A percentile compares a stretch with the other conserved stretches of the same genome.
Evolutionary conservation across 495 filamentous ascomycete species (phyloP).

Genomic region (Opeltia flavorubescens): DNA sequence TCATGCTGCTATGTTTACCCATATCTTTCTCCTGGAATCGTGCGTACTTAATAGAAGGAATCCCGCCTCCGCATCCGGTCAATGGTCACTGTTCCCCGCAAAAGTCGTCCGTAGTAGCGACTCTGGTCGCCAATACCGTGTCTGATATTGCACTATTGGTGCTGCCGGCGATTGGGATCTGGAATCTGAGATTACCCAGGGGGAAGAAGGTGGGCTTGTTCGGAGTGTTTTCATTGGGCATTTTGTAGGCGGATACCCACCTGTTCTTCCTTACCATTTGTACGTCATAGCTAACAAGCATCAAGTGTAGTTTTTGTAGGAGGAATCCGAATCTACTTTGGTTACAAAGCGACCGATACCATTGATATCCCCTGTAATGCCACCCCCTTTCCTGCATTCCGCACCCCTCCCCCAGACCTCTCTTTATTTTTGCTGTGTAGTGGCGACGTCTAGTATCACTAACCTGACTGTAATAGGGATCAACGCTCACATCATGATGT

Average conservation of each 20-base stretch:
- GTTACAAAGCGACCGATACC: neutral
- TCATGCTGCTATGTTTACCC: conserved; percentile 2
- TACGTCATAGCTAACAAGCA: neutral
- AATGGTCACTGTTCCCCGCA: neutral
- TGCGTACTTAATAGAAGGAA: neutral
- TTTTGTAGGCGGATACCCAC: neutral
- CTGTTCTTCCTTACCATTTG: neutral
- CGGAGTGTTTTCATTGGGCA: neutral
- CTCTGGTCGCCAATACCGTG: neutral
- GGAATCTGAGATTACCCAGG: neutral
- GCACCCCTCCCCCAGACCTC: no score
- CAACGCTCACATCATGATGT: conserved; percentile 41
- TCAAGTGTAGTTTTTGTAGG: neutral
- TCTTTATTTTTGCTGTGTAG: neutral
- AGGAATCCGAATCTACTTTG: neutral
- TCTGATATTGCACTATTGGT: neutral
- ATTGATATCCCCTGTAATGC: neutral
- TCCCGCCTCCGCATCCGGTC: neutral
- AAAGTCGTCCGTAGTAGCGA: neutral
- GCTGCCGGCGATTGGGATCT: neutral
- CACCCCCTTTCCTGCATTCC: no score
- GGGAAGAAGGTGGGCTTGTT: neutral
- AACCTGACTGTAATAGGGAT: conserved; percentile 21
- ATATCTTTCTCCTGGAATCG: conserved; percentile 1
- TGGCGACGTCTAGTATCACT: neutral